Base-by-base conservation (phyloP, 805 yeast species). In the Zygosaccharomyces lentus region DNA sequence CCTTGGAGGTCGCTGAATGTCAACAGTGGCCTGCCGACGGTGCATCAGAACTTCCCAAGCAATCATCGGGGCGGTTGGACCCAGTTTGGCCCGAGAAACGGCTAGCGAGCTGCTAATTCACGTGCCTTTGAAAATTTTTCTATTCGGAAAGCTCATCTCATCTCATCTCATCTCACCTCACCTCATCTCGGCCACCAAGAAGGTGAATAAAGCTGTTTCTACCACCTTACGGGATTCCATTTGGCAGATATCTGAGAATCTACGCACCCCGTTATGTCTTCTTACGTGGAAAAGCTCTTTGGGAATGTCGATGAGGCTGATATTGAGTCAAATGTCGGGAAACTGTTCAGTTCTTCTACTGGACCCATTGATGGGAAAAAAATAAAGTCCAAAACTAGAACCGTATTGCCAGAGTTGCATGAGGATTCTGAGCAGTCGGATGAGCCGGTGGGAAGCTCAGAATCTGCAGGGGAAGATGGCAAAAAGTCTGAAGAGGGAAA, bases 351-450 rank as follows among this genome's bases (percentile, higher is more conserved):
- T 27, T 61, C 63, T 37, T 62, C 72, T 9, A 55, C 74, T 23
- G 79, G 77, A 16, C 80, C 82, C 10, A 72, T 82, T n/a, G 65
- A 71, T 43, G 50, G 50, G 16, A 19, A 38, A 12, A 41, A 50
- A 15, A 47, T 57, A 3, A 57, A 55, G 43, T 31, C 45, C 7
- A 57, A 49, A 41, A 41, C 35, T 9, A 59, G 62, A 44, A 58
- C 62, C n/a, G 53, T 53, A 4, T 38, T 56, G 9, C 54, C 55
- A 30, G 46, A 46, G 10, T 34, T 37, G 6, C 46, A 27, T 31
- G 53, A 4, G 42, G 29, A 30, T 3, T 5, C 32, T 6, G 32
- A n/a, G 4, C 6, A 12, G 12, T 25, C 29, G 43, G 38, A 12
- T 13, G 26, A 26, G 16, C 35, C 4, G 36, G 31, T 15, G 31